Percentiles rank a stretch among this genome's conserved stretches.
These are phyloP conservation scores for Vitis hybrid DNA, from an alignment of 177 flowering plant species.

Conservation along the genomic window DNA sequence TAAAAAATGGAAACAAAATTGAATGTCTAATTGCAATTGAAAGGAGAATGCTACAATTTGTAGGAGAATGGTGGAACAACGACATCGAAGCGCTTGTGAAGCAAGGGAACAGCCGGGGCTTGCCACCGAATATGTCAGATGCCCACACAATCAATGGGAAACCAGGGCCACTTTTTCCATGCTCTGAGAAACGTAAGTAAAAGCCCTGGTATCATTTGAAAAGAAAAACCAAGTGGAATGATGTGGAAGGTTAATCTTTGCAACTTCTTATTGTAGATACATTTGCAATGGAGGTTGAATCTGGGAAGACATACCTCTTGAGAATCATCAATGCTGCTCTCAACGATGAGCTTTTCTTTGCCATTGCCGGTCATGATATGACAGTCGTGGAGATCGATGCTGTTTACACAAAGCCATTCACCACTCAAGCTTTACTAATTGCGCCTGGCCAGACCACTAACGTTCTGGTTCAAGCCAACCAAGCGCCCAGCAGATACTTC, in stretches of 20 bases:
- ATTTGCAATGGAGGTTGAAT: slow-evolving; percentile 63
- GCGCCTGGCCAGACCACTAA: slow-evolving; percentile 83
- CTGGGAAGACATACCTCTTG: slow-evolving; percentile 61
- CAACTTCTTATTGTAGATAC: slow-evolving; percentile 42
- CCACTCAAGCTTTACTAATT: slow-evolving; percentile 43
- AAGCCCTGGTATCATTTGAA: no score
- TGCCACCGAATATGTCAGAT: slow-evolving; percentile 68
- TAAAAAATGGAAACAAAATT: no score
- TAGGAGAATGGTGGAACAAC: slow-evolving; percentile 75
- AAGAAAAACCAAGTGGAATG: no score
- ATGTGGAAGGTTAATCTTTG: not conserved
- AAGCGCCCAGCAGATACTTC: slow-evolving; percentile 46
- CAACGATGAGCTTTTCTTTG: slow-evolving; percentile 73
- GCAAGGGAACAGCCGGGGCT: slow-evolving; percentile 46
- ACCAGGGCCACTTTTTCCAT: slow-evolving; percentile 76
- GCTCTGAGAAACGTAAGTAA: slow-evolving; percentile 62
- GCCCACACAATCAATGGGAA: slow-evolving; percentile 79
- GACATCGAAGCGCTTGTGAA: slow-evolving; percentile 53
- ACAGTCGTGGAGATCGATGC: slow-evolving; percentile 77
- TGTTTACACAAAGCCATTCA: slow-evolving; percentile 64
- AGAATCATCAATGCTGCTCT: slow-evolving; percentile 76
- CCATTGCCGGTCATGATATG: slow-evolving; percentile 59
- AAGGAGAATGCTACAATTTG: slow-evolving; percentile 4
- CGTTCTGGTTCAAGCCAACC: slow-evolving; percentile 53
- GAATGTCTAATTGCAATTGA: no score